Conservation (phyloP, 1,139 yeast species). For the Citeromyces hawaiiensis region DNA sequence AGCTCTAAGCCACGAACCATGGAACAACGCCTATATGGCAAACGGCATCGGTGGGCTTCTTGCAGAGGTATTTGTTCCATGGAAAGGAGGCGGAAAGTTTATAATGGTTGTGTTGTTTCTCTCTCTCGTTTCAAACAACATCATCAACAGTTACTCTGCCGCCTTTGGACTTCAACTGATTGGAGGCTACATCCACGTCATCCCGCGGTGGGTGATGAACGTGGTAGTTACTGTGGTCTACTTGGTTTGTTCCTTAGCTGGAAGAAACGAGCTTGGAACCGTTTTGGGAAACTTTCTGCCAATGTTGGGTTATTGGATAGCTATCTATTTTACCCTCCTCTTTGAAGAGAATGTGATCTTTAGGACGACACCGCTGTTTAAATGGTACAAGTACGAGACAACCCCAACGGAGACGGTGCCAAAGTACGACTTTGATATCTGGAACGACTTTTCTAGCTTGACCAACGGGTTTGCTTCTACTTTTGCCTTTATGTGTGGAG, state of each 20-base stretch:
- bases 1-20: constrained; percentile 41
- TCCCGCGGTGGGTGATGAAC: constrained; percentile 78
- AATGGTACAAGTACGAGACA: constrained; percentile 43
- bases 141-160: constrained; percentile 71
- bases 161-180: constrained; percentile 71
- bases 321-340: constrained; percentile 63
- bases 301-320: constrained; percentile 90
- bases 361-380: constrained; percentile 35
- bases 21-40: constrained; percentile 42
- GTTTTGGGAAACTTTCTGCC: constrained; percentile 84
- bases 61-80: constrained; percentile 51
- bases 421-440: constrained; percentile 47
- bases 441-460: constrained; percentile 38
- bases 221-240: constrained; percentile 51
- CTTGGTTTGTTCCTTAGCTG: constrained; percentile 61
- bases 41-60: constrained; percentile 75
- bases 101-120: constrained; percentile 54
- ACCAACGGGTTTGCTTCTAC: constrained; percentile 75
- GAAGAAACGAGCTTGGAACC: constrained; percentile 60
- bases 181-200: constrained; percentile 39
- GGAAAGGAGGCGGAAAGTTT: constrained; percentile 78
- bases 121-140: constrained; percentile 70
- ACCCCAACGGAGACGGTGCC: constrained; percentile 14
- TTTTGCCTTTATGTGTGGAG: constrained; percentile 70
- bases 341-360: constrained; percentile 68